A percentile compares a stretch with the other conserved stretches of the same genome.
Conservation (phyloP, 2,329 filamentous ascomycete species). For the Apiospora arundinis region DNA sequence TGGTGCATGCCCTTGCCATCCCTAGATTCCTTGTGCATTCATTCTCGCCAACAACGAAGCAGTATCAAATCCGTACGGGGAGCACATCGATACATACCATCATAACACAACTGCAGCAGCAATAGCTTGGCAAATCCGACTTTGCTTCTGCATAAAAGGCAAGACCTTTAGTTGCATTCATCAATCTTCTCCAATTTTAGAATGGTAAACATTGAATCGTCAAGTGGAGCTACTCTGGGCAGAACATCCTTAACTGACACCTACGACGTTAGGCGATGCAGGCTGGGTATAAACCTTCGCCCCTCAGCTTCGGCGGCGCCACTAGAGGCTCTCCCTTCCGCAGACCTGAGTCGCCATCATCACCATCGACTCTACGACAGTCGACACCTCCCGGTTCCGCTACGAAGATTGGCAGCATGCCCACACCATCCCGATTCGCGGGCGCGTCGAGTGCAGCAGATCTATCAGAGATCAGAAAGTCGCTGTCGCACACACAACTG, state of each 20-base stretch:
- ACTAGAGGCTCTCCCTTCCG: constrained; percentile 71
- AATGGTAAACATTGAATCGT: constrained; percentile 18
- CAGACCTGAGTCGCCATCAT: constrained; percentile 66
- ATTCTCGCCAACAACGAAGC: not conserved
- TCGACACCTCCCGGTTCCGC: constrained; percentile 70
- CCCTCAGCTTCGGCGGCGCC: constrained; percentile 70
- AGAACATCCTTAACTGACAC: constrained; percentile 9
- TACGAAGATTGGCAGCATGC: constrained; percentile 52
- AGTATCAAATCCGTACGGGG: not conserved
- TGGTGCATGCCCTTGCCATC: not conserved
- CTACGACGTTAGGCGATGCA: constrained; percentile 57
- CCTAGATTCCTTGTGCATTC: not conserved
- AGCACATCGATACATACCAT: not conserved
- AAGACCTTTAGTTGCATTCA: not conserved
- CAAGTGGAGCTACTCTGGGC: not conserved
- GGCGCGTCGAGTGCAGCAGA: constrained; percentile 47
- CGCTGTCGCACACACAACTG: constrained; percentile 30
- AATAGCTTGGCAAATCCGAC: not conserved
- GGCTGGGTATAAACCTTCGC: constrained; percentile 72
- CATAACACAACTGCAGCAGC: not conserved
- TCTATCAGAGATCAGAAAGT: constrained; percentile 41
- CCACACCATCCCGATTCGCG: constrained; percentile 52
- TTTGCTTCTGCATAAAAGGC: constrained; percentile 13
- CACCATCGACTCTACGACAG: constrained; percentile 69
- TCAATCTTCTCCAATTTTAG: constrained; percentile 6